phyloP scores from a whole-genome alignment of 106 monocot genomes.

The Dendrobium chrysotoxum region DNA sequence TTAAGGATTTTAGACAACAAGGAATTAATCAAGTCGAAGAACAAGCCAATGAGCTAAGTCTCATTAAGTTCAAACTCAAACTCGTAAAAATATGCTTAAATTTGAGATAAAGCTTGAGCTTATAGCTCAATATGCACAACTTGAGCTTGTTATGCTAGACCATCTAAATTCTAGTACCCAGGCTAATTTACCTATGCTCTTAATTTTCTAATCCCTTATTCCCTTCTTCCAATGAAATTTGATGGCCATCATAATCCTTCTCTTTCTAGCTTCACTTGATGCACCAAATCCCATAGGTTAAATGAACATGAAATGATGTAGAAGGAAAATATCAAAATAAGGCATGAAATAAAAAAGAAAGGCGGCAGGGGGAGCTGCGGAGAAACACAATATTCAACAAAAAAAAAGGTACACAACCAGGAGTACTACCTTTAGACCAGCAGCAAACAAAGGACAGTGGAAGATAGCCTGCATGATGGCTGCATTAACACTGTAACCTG shows the following conservation, averaged over 20 bases:
- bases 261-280: not conserved
- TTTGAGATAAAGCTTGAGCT: too few species aligned
- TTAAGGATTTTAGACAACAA: too few species aligned
- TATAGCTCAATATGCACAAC: too few species aligned
- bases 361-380: not conserved
- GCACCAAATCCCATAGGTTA: not conserved
- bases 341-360: not conserved
- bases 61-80: too few species aligned
- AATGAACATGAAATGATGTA: not conserved
- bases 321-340: not conserved
- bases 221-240: not conserved
- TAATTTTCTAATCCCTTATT: not conserved
- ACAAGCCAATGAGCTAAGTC: too few species aligned
- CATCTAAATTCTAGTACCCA: too few species aligned
- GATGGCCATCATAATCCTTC: not conserved
- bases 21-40: too few species aligned
- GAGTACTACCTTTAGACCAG: conserved; percentile 48
- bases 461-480: conserved; percentile 75
- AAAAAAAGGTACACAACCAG: not conserved
- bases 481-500: conserved; percentile 59
- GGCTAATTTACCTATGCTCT: not conserved
- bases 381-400: not conserved
- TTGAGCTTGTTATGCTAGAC: too few species aligned
- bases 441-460: conserved; percentile 41
- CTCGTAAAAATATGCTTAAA: too few species aligned